Evolutionary conservation across 805 yeast genomes (phyloP), one percentile per base, ranked within the genome.

Genomic region (Wickerhamiella shivajii): DNA sequence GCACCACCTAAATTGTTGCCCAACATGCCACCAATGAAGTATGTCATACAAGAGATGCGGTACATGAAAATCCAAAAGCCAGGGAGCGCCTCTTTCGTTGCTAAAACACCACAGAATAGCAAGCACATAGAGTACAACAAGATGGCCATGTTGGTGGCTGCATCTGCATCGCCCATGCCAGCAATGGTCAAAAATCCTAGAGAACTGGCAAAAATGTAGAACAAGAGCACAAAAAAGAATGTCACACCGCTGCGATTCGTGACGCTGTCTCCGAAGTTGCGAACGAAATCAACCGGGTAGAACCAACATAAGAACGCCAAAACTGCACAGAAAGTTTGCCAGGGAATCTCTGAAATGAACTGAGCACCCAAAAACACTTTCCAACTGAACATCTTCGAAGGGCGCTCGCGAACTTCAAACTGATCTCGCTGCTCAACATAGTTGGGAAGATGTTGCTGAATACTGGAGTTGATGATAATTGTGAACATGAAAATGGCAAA

Each of bases 21-120:
- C 28, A 73, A 57, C 40, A 76, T 59, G 33, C 69, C 61, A 41
- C 69, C 71, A 38, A 79, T 59, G 51, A 75, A 69, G 49, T 80
- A 80, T 1, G 87, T 77, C 55, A 67, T 66, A 5, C 64, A 90
- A 17, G 80, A 74, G 15, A 63, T 64, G 44, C 77, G 67, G 68
- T 77, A 74, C 84, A 80, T 77, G 52, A 77, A 80, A 29, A 68
- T 71, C 92, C 92, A 80, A 61, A 80, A 80, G 1, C 79, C 73
- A 9, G 92, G 90, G 74, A 78, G 67, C 34, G 63, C 55, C 3
- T 40, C 25, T 5, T 56, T 56, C 12, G 73, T 69, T 46, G 74
- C 80, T 39, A 74, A 59, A 37, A 76, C 75, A 59, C 85, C 83
- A 52, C 78, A 65, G 59, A 78, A 77, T 15, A 74, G 59, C 37